phyloP scores from a whole-genome alignment of 2,329 filamentous ascomycete genomes.

The Fusarium lateritium region DNA sequence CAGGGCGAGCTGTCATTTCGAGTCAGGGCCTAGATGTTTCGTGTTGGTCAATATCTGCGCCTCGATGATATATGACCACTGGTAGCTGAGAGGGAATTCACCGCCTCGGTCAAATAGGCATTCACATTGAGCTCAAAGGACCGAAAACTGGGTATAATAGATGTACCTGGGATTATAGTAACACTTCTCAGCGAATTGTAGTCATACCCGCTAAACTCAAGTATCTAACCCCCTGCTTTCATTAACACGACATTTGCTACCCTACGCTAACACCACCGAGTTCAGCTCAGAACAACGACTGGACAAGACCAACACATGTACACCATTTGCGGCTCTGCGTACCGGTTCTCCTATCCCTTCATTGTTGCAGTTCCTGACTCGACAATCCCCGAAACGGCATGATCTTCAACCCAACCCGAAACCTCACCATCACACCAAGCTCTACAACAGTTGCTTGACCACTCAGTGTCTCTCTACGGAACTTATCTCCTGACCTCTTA shows the following conservation, averaged over 20 bases:
- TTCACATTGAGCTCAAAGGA: not conserved
- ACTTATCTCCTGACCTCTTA: conserved; percentile 8
- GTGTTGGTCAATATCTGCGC: conserved; percentile 12
- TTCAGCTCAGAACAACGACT: not conserved
- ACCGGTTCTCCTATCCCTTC: conserved; percentile 16
- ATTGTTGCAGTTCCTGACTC: conserved; percentile 27
- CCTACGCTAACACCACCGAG: not conserved
- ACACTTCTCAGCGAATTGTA: not conserved
- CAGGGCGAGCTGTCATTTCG: conserved; percentile 41
- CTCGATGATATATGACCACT: conserved; percentile 14
- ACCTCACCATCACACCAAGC: conserved; percentile 20
- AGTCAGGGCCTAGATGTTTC: conserved; percentile 21
- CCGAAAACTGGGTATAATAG: not conserved
- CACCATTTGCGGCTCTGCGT: conserved; percentile 35
- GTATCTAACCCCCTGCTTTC: not conserved
- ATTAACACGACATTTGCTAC: not conserved
- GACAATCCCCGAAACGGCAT: conserved; percentile 19
- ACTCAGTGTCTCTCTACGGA: conserved; percentile 22
- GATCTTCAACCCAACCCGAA: conserved; percentile 36
- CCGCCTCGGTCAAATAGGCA: conserved; percentile 16
- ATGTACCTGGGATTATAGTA: not conserved
- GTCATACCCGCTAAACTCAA: not conserved
- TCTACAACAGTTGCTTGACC: conserved; percentile 35
- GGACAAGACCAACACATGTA: not conserved
- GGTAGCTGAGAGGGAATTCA: conserved; percentile 10